Conservation (phyloP, 768 basidiomycete species). For the Hortiboletus campestris region DNA sequence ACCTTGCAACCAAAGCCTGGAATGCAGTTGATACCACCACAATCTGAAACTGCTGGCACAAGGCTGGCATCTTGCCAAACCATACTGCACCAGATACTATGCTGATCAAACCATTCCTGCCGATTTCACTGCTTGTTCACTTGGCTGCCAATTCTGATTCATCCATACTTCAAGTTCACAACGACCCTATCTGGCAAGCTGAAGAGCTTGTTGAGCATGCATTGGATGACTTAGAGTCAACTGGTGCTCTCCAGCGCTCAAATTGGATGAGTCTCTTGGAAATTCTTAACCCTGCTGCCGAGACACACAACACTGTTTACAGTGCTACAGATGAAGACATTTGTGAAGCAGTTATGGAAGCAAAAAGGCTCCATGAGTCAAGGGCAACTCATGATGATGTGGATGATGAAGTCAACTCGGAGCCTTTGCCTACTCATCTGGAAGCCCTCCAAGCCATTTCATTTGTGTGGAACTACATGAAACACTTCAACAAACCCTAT, state of each 20-base stretch:
- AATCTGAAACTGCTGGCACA: not conserved
- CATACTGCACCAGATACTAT: too few relatives aligned
- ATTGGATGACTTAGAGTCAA: not conserved
- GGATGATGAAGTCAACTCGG: not conserved
- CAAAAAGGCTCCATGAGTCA: not conserved
- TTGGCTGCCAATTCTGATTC: too few relatives aligned
- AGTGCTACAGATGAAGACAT: slow-evolving; percentile 2
- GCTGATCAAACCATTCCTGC: not conserved
- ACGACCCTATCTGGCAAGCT: not conserved
- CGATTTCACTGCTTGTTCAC: not conserved
- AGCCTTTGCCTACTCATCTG: not conserved
- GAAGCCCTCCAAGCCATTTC: not conserved
- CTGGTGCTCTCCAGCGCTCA: not conserved
- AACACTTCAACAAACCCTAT: too few relatives aligned
- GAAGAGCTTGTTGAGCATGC: too few relatives aligned
- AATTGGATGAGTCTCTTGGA: not conserved
- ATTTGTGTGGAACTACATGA: too few relatives aligned
- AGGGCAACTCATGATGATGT: not conserved
- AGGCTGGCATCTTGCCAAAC: not conserved
- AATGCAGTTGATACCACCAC: not conserved
- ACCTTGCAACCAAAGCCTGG: not conserved
- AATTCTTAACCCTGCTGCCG: not conserved
- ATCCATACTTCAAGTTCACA: too few relatives aligned
- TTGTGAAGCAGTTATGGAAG: not conserved
- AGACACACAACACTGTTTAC: too few relatives aligned